Evolutionary conservation across 1,284 basidiomycete species (phyloP), one percentile per base, ranked within the genome.

Genomic region (Trichosporon asahii): DNA sequence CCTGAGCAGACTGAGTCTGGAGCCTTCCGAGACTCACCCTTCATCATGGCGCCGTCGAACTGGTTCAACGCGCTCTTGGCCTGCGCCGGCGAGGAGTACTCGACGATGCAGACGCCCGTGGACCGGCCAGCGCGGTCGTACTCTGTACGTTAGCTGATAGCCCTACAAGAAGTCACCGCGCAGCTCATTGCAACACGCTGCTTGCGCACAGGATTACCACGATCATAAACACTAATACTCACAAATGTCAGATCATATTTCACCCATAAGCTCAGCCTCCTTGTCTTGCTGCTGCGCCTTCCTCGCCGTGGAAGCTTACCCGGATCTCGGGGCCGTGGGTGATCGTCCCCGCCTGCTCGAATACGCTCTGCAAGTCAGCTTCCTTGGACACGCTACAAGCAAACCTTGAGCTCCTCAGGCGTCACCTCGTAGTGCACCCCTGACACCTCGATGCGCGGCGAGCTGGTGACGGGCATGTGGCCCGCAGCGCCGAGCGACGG

Each of bases 101-200:
- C 87, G 80, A 98, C 86, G 73, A 89, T 88, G 31, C 93, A 95
- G 69, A 88, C 86, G 71, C 95, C 95, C 31, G 88, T 90, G 64
- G 95, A 97, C 79, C 95, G 91, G 76, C 95, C 95, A 77, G 94
- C 95, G 79, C 91, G 90, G 86, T 98, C 95, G 85, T 95, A 98
- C 95, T 97, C 68, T 67, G 31, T 15, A 5, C 3, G 68, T 72
- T 21, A 72, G 68, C 44, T 29, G 7, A 72, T 72, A 65, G 73
- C 73, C 65, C 70, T 76, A 69, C 7, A 49, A n/a, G 46, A 49
- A n/a, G 31, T 9, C 11, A 6, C 31, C 11, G 31, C 11, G 31
- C 31, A 33, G 31, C 31, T 33, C 31, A 33, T 33, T 6, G 31
- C 6, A 9, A 9, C 31, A 8, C 11, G 7, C 31, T 9, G 6